Percentiles rank a stretch among this genome's conserved stretches.
Conservation (phyloP, 495 filamentous ascomycete species). For the Aspergillus coremiiformis region DNA sequence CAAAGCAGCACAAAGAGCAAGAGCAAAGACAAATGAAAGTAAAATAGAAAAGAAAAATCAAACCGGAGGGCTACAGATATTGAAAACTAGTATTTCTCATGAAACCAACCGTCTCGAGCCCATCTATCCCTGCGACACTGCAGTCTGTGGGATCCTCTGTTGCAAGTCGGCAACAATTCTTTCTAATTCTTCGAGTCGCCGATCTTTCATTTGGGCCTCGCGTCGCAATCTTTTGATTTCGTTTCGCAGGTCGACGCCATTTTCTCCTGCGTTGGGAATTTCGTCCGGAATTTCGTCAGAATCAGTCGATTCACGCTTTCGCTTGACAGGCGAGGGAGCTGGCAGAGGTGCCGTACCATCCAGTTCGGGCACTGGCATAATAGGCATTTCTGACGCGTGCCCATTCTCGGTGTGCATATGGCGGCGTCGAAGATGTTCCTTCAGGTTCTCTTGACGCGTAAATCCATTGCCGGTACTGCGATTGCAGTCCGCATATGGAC, state of each 20-base stretch:
- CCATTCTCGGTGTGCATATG: slow-evolving; percentile 52
- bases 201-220: slow-evolving; percentile 49
- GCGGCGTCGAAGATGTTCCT: slow-evolving; percentile 83
- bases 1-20: slow-evolving; percentile 9
- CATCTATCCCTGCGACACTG: slow-evolving; percentile 13
- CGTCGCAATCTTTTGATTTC: slow-evolving; percentile 50
- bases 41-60: background rate
- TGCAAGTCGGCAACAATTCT: slow-evolving; percentile 38
- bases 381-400: slow-evolving; percentile 30
- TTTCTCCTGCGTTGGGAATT: slow-evolving; percentile 31
- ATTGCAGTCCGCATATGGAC: slow-evolving; percentile 79
- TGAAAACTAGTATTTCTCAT: background rate
- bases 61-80: background rate
- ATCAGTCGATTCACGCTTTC: slow-evolving; percentile 40
- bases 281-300: slow-evolving; percentile 24
- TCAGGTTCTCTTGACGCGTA: slow-evolving; percentile 81
- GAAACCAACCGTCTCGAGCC: background rate
- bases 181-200: slow-evolving; percentile 39
- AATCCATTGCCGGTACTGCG: slow-evolving; percentile 74
- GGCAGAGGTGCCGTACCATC: slow-evolving; percentile 23
- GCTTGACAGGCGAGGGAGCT: slow-evolving; percentile 25
- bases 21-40: background rate
- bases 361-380: slow-evolving; percentile 22
- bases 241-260: slow-evolving; percentile 43
- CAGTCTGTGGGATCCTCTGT: slow-evolving; percentile 34